A percentile compares a stretch with the other conserved stretches of the same genome.
These are phyloP conservation scores for Phytophthora sojae DNA, from an alignment of 352 stramenopile genomes.

Conservation along the genomic window DNA sequence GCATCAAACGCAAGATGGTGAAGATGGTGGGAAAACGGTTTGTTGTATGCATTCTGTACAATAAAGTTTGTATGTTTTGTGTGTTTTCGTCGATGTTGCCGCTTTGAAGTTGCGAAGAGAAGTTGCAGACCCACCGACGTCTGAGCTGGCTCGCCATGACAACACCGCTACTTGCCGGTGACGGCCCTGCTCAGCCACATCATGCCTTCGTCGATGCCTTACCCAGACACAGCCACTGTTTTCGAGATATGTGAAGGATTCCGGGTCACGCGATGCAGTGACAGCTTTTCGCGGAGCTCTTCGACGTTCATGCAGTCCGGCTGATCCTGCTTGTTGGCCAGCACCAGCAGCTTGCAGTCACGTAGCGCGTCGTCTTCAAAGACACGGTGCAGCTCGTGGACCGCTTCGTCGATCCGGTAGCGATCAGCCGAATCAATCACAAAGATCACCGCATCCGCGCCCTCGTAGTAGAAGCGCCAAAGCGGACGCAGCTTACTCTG, in stretches of 20 bases:
- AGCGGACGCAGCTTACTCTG: slow-evolving; percentile 74
- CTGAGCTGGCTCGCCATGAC: slow-evolving; percentile 10
- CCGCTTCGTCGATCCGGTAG: slow-evolving; percentile 55
- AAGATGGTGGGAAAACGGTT: slow-evolving; percentile 34
- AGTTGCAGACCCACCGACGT: background rate
- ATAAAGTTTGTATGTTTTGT: slow-evolving; percentile 19
- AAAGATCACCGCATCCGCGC: slow-evolving; percentile 83
- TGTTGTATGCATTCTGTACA: slow-evolving; percentile 32
- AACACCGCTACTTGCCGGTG: slow-evolving; percentile 18
- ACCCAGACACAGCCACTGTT: slow-evolving; percentile 39
- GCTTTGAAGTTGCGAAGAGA: slow-evolving; percentile 16
- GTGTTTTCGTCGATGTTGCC: background rate
- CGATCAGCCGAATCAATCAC: slow-evolving; percentile 77
- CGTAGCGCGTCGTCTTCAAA: slow-evolving; percentile 51
- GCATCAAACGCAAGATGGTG: slow-evolving; percentile 35
- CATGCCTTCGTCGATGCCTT: slow-evolving; percentile 55
- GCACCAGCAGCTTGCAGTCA: slow-evolving; percentile 46
- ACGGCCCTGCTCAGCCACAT: slow-evolving; percentile 51
- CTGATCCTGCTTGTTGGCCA: slow-evolving; percentile 59
- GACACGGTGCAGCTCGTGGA: slow-evolving; percentile 47
- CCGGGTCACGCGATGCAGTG: slow-evolving; percentile 41
- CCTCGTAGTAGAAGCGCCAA: slow-evolving; percentile 79
- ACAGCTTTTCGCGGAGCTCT: slow-evolving; percentile 41
- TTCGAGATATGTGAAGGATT: slow-evolving; percentile 43
- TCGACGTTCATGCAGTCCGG: slow-evolving; percentile 33